Evolutionary conservation across 2,329 filamentous ascomycete species (phyloP).

Genomic region (Claviceps quebecensis): DNA sequence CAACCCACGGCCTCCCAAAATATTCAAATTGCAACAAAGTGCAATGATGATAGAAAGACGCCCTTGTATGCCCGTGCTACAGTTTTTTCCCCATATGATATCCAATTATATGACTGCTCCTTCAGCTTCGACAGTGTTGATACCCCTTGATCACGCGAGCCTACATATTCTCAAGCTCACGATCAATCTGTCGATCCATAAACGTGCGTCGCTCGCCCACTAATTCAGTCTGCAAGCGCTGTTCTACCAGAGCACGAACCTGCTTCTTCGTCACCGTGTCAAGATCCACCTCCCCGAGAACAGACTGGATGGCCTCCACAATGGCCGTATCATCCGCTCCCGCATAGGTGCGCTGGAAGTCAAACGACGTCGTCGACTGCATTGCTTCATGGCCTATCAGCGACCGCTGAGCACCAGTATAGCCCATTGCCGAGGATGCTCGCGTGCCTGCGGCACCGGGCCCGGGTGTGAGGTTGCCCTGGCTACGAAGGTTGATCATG

Average conservation of each 20-base stretch:
- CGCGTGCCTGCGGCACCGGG: slow-evolving; percentile 19
- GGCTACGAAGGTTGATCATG: slow-evolving; percentile 44
- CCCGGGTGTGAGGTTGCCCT: slow-evolving; percentile 32
- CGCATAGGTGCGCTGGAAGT: slow-evolving; percentile 43
- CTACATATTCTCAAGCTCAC: slow-evolving; percentile 87
- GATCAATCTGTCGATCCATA: slow-evolving; percentile 86
- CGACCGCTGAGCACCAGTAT: slow-evolving; percentile 31
- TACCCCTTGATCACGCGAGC: background rate
- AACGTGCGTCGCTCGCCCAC: slow-evolving; percentile 75
- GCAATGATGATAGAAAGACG: background rate
- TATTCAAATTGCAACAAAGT: no score
- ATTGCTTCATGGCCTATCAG: slow-evolving; percentile 32
- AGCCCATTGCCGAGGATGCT: slow-evolving; percentile 34
- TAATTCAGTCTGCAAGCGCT: slow-evolving; percentile 81
- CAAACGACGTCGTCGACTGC: slow-evolving; percentile 39
- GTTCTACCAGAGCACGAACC: slow-evolving; percentile 78
- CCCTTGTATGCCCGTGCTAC: background rate
- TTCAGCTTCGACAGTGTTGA: background rate
- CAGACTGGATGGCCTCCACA: slow-evolving; percentile 68
- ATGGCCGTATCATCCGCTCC: slow-evolving; percentile 72
- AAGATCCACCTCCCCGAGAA: slow-evolving; percentile 76
- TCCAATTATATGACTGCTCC: background rate
- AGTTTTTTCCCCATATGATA: background rate
- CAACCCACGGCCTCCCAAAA: no score
- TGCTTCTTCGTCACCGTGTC: slow-evolving; percentile 99